These are phyloP conservation scores for Lyophyllum atratum DNA, from an alignment of 768 basidiomycete genomes.

Conservation along the genomic window DNA sequence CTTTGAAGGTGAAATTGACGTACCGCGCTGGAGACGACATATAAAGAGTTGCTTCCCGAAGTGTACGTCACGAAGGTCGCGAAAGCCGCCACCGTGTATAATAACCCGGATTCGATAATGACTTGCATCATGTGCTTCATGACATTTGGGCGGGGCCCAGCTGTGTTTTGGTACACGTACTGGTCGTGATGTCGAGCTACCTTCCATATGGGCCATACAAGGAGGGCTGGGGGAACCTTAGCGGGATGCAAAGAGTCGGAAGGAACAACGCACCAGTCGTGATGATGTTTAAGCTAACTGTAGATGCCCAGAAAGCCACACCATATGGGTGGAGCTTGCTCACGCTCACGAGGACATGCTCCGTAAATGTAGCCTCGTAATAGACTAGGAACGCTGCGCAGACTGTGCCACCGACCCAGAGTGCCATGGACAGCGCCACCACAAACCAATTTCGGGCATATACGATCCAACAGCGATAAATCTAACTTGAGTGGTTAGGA, in stretches of 20 bases:
- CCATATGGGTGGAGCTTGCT: slow-evolving; percentile 11
- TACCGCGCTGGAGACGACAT: slow-evolving; percentile 2
- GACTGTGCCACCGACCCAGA: background rate
- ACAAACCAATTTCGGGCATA: background rate
- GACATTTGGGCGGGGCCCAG: background rate
- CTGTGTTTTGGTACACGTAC: background rate
- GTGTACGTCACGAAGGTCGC: slow-evolving; percentile 5
- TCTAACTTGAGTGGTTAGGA: background rate
- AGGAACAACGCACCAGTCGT: slow-evolving; percentile 14
- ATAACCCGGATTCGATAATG: background rate
- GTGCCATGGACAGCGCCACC: background rate
- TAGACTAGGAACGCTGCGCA: slow-evolving; percentile 8
- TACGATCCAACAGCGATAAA: slow-evolving; percentile 11
- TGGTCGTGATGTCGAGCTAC: slow-evolving; percentile 6
- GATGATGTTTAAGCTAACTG: slow-evolving; percentile 15
- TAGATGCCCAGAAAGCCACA: slow-evolving; percentile 17
- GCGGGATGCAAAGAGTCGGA: background rate
- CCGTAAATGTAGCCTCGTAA: slow-evolving; percentile 8
- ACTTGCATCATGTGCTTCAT: slow-evolving; percentile 11
- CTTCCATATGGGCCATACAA: slow-evolving; percentile 7
- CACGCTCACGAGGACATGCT: slow-evolving; percentile 7
- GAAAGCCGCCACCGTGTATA: slow-evolving; percentile 5
- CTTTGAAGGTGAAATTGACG: background rate
- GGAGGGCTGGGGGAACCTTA: background rate
- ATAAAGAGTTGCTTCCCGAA: slow-evolving; percentile 3